Conservation (phyloP, 768 basidiomycete genomes). For the Serendipita sp. region DNA sequence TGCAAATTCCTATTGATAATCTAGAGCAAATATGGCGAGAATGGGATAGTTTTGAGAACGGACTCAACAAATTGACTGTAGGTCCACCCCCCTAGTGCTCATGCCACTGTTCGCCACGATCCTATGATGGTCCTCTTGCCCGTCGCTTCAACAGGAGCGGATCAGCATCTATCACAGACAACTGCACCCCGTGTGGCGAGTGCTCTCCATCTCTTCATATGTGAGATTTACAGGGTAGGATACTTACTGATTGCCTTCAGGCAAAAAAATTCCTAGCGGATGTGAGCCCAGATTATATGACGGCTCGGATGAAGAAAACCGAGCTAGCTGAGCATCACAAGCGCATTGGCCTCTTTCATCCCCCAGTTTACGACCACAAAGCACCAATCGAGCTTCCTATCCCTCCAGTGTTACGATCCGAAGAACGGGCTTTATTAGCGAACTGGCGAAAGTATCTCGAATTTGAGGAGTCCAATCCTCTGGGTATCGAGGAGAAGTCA, state of each 20-base stretch:
- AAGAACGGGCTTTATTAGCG: constrained; percentile 59
- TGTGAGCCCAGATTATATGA: constrained; percentile 86
- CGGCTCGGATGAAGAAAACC: constrained; percentile 75
- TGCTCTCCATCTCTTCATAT: too few species aligned
- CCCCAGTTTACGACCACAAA: constrained; percentile 16
- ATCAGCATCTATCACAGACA: background rate
- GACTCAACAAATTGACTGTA: constrained; percentile 73
- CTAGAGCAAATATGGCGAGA: constrained; percentile 89
- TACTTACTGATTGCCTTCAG: constrained; percentile 19
- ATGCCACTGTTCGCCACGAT: too few species aligned
- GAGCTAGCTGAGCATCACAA: constrained; percentile 44
- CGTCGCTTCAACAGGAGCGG: too few species aligned
- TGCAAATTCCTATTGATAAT: constrained; percentile 87
- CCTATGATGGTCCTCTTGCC: too few species aligned
- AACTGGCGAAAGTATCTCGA: constrained; percentile 86
- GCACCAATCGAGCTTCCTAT: constrained; percentile 44
- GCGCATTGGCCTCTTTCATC: background rate
- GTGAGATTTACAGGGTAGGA: background rate
- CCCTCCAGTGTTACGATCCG: constrained; percentile 51
- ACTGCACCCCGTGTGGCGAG: background rate
- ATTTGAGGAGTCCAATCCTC: constrained; percentile 89
- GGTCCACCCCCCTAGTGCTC: constrained; percentile 12
- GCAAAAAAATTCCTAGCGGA: constrained; percentile 94
- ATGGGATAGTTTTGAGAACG: constrained; percentile 79
- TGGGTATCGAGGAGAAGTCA: constrained; percentile 68